These are phyloP conservation scores for Epichloe glyceriae DNA, from an alignment of 2,329 filamentous ascomycete genomes.

Conservation along the genomic window DNA sequence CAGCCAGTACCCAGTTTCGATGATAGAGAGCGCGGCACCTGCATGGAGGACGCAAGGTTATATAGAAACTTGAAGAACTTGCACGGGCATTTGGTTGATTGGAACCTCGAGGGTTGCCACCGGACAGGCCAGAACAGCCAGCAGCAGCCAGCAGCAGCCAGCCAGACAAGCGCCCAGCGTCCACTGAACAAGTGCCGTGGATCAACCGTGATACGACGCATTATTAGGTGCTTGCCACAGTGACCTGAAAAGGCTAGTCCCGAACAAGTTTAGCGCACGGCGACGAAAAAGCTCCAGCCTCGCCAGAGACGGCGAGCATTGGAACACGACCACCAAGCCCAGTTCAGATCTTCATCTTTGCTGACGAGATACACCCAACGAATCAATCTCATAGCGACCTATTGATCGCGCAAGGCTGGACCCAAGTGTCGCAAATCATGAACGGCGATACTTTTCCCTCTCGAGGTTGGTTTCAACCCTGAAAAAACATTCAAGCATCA, in stretches of 20 bases:
- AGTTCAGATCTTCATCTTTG: neutral
- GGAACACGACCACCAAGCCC: slow-evolving; percentile 10
- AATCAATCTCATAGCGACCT: slow-evolving; percentile 4
- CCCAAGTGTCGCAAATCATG: slow-evolving; percentile 37
- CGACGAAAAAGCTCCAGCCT: slow-evolving; percentile 33
- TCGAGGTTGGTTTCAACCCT: slow-evolving; percentile 32
- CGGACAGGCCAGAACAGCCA: neutral
- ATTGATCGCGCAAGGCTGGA: slow-evolving; percentile 6
- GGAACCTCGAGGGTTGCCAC: neutral
- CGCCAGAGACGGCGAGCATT: slow-evolving; percentile 13
- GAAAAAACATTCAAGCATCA: neutral
- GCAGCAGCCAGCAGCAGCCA: neutral
- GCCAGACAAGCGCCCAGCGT: neutral
- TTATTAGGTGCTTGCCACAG: neutral
- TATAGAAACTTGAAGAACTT: no score
- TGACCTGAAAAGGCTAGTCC: slow-evolving; percentile 10
- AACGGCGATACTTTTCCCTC: slow-evolving; percentile 76
- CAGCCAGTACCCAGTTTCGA: no score
- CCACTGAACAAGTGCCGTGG: neutral
- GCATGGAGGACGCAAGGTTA: no score
- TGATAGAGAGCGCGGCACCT: no score
- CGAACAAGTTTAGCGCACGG: slow-evolving; percentile 15
- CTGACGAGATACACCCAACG: neutral
- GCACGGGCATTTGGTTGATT: neutral
- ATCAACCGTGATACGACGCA: neutral